A percentile compares a stretch with the other conserved stretches of the same genome.
Evolutionary conservation across 2,329 filamentous ascomycete species (phyloP).

Genomic region (Trichoderma semiorbis): DNA sequence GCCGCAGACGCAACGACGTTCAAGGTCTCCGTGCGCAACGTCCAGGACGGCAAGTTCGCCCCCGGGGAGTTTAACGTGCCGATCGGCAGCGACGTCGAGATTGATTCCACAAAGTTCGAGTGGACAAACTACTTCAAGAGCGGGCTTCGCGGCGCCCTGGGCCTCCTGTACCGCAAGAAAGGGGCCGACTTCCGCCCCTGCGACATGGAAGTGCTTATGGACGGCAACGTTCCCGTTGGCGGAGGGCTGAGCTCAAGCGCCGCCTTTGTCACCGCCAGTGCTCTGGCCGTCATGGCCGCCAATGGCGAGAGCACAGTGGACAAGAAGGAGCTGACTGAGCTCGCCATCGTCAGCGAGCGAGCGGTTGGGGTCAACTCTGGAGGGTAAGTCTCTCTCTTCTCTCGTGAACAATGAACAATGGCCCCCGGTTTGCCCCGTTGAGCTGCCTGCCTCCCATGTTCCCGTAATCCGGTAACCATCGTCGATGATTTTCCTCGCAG

Average conservation of each 20-base stretch:
- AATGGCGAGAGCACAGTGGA: slow-evolving; percentile 76
- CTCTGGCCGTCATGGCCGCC: slow-evolving; percentile 80
- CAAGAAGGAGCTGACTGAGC: slow-evolving; percentile 87
- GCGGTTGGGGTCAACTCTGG: slow-evolving; percentile 95
- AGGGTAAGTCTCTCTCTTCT: slow-evolving; percentile 52
- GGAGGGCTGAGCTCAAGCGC: slow-evolving; percentile 92
- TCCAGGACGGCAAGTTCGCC: slow-evolving; percentile 72
- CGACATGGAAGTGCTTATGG: slow-evolving; percentile 83
- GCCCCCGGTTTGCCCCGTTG: background rate
- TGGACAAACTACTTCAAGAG: slow-evolving; percentile 99
- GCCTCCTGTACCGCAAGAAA: slow-evolving; percentile 67
- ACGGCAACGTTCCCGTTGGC: slow-evolving; percentile 88
- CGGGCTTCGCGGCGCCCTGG: slow-evolving; percentile 76
- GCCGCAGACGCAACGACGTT: slow-evolving; percentile 52
- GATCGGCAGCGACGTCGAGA: slow-evolving; percentile 60
- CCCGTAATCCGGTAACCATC: background rate
- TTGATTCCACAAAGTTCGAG: slow-evolving; percentile 81
- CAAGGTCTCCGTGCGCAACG: slow-evolving; percentile 75
- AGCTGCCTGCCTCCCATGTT: background rate
- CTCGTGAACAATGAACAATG: background rate
- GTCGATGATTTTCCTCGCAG: slow-evolving; percentile 15
- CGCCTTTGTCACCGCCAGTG: slow-evolving; percentile 86
- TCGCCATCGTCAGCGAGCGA: slow-evolving; percentile 91
- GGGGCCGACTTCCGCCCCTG: slow-evolving; percentile 58
- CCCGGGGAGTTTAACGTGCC: slow-evolving; percentile 71